These are phyloP conservation scores for Apiospora rasikravindrae DNA, from an alignment of 2,329 filamentous ascomycete species.

Conservation along the genomic window DNA sequence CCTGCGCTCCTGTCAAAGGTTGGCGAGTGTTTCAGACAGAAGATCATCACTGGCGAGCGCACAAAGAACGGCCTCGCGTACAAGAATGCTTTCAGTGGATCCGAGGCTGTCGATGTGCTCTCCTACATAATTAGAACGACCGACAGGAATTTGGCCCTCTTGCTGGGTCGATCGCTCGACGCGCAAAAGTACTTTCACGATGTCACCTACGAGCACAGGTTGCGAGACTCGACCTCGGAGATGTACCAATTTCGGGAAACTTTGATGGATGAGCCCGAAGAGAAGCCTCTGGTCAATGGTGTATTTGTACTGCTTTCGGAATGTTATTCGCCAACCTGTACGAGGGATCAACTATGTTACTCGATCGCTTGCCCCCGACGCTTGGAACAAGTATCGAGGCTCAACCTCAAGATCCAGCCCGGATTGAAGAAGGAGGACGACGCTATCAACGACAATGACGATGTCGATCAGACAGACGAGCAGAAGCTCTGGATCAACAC, in stretches of 20 bases:
- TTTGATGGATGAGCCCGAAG: slow-evolving; percentile 81
- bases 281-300: slow-evolving; percentile 79
- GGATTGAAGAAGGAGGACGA: slow-evolving; percentile 74
- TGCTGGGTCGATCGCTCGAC: slow-evolving; percentile 89
- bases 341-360: slow-evolving; percentile 92
- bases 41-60: slow-evolving; percentile 83
- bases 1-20: slow-evolving; percentile 93
- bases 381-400: slow-evolving; percentile 89
- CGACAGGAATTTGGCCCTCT: slow-evolving; percentile 89
- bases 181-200: slow-evolving; percentile 99
- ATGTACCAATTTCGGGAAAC: slow-evolving; percentile 97
- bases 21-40: slow-evolving; percentile 87
- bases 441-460: slow-evolving; percentile 73
- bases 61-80: slow-evolving; percentile 98
- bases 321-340: slow-evolving; percentile 98
- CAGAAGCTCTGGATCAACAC: slow-evolving; percentile 99
- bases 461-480: slow-evolving; percentile 83
- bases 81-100: slow-evolving; percentile 95
- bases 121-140: slow-evolving; percentile 97
- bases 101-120: slow-evolving; percentile 93
- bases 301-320: slow-evolving; percentile 96
- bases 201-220: slow-evolving; percentile 94
- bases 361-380: slow-evolving; percentile 95
- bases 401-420: slow-evolving; percentile 92
- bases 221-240: slow-evolving; percentile 92